phyloP scores from a whole-genome alignment of 1,139 yeast genomes.

The Nakaseomyces uthaithaninus region DNA sequence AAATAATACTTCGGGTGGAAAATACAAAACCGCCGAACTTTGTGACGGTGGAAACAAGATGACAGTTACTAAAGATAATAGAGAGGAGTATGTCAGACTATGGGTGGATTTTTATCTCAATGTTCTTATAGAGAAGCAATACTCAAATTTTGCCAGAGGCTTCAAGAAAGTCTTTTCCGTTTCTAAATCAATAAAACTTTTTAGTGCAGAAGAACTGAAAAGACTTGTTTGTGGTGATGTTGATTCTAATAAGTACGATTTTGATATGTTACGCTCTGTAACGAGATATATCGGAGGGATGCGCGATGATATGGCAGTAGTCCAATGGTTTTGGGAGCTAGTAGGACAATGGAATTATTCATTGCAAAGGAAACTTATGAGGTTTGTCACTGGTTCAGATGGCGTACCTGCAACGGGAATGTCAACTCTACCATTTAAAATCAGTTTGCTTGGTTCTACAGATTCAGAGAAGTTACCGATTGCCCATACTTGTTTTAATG shows the following conservation, averaged over 20 bases:
- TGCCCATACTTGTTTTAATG: constrained; percentile 93
- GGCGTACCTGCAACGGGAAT: constrained; percentile 89
- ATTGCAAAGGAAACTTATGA: constrained; percentile 54
- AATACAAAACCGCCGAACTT: constrained; percentile 40
- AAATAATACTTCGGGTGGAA: constrained; percentile 11
- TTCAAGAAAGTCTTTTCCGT: constrained; percentile 63
- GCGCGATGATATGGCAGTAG: constrained; percentile 33
- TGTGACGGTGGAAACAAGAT: constrained; percentile 47
- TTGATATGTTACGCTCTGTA: constrained; percentile 56
- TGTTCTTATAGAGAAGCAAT: constrained; percentile 45
- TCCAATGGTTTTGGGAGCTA: constrained; percentile 83
- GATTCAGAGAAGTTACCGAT: constrained; percentile 54
- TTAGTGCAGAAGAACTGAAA: constrained; percentile 75
- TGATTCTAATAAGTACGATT: constrained; percentile 48
- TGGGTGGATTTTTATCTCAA: constrained; percentile 56
- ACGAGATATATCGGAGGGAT: constrained; percentile 66
- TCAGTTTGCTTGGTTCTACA: constrained; percentile 42
- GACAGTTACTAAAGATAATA: constrained; percentile 49
- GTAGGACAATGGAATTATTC: constrained; percentile 39
- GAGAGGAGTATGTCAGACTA: constrained; percentile 50
- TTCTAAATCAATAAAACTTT: constrained; percentile 70
- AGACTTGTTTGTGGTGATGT: constrained; percentile 71
- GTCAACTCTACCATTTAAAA: constrained; percentile 60
- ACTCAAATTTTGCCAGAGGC: constrained; percentile 56
- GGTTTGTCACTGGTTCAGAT: constrained; percentile 85